Evolutionary conservation across 352 stramenopile genomes (phyloP), one percentile per base, ranked within the genome.

Genomic region (Phytophthora quininea): DNA sequence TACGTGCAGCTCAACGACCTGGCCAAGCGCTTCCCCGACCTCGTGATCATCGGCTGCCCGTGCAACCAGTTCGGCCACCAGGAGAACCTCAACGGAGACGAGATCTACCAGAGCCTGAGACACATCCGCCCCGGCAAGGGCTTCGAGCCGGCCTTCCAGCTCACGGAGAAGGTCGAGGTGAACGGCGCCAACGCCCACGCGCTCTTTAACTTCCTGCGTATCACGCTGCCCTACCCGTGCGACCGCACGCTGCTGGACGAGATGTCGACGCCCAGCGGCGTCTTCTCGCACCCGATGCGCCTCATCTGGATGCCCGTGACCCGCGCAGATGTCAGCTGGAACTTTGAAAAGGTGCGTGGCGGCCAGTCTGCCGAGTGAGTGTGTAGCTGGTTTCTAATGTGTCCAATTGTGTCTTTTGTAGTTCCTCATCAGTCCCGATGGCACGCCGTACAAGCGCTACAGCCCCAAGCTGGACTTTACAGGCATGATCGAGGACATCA

Each of bases 231-330:
- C 3, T 92, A 86, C 50, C 79, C 83, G 32, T 87, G 74, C 33
- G 86, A 93, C 51, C 83, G 86, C 49, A 90, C 86, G 66, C 70
- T 93, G 54, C 73, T 92, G 66, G 84, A 93, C 63, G 86, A 93
- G 62, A 92, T 93, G 86, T 86, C 83, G 48, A 73, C 74, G 40
- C 83, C 85, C 48, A 89, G 85, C 56, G 85, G 85, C 57, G 83
- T 92, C 40, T 93, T 92, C 68, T 90, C 81, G 40, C 83, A 92
- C 67, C 85, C 83, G 11, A 93, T 93, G 85, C 85, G 83, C 14
- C 81, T 93, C 63, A 91, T 92, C 49, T 93, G 85, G 85, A 93
- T 93, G 85, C 85, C 85, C 24, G 81, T 93, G 40, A 92, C 85
- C 43, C 83, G 85, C 33, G 79, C 83, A 67, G 85, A 93, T 47